phyloP scores from a whole-genome alignment of 2,329 filamentous ascomycete genomes.

The Colletotrichum eremochloae region DNA sequence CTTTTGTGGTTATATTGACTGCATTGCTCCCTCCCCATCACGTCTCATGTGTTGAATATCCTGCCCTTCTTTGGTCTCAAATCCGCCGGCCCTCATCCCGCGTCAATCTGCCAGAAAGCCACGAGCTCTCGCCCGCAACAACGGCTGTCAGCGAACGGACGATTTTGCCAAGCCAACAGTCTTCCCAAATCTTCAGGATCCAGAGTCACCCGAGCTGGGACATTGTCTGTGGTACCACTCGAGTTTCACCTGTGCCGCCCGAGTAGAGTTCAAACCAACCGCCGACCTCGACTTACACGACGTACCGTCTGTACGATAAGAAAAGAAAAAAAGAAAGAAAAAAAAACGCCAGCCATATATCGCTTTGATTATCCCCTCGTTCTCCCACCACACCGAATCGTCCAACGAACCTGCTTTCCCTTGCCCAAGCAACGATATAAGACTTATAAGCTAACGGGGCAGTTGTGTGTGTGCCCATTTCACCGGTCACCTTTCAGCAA shows the following conservation, averaged over 20 bases:
- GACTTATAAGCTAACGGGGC: not conserved
- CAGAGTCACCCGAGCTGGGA: slow-evolving; percentile 26
- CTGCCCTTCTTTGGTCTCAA: slow-evolving; percentile 13
- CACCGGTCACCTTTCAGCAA: not conserved
- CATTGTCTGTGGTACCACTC: slow-evolving; percentile 32
- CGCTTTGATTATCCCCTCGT: slow-evolving; percentile 9
- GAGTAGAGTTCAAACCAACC: slow-evolving; percentile 27
- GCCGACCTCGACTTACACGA: slow-evolving; percentile 37
- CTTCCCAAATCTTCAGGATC: slow-evolving; percentile 3
- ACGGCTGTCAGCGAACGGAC: slow-evolving; percentile 33
- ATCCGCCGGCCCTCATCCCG: slow-evolving; percentile 9
- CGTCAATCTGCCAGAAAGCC: slow-evolving; percentile 32
- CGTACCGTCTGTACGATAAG: slow-evolving; percentile 6
- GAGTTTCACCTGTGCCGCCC: slow-evolving; percentile 38
- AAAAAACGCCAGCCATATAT: slow-evolving; percentile 10
- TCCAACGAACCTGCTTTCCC: not conserved
- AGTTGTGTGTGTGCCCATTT: slow-evolving; percentile 2
- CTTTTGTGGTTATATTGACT: slow-evolving; percentile 23
- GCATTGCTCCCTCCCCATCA: slow-evolving; percentile 13
- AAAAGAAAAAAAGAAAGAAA: not conserved
- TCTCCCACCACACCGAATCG: not conserved
- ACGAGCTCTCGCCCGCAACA: slow-evolving; percentile 31
- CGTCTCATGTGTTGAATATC: slow-evolving; percentile 5
- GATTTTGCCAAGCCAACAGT: slow-evolving; percentile 19
- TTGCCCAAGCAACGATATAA: not conserved